A percentile compares a stretch with the other conserved stretches of the same genome.
These are phyloP conservation scores for Aspergillus sp. DNA, from an alignment of 2,329 filamentous ascomycete species.

Conservation along the genomic window DNA sequence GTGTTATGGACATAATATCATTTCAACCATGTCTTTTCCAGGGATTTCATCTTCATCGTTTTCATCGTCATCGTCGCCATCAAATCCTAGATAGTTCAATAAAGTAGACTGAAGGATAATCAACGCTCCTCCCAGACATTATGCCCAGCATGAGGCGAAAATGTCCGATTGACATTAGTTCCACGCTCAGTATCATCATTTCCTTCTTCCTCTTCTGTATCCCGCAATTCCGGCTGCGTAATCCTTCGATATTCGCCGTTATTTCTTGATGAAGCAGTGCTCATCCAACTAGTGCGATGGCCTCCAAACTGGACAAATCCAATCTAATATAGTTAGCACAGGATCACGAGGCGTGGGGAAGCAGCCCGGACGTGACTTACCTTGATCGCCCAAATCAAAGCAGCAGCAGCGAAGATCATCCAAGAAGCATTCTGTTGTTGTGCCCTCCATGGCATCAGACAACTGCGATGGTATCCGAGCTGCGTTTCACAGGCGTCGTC, in stretches of 20 bases:
- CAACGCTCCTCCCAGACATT: neutral
- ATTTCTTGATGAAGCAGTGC: neutral
- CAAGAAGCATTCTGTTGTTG: slow-evolving; percentile 21
- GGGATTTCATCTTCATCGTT: no score
- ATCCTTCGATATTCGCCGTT: slow-evolving; percentile 6
- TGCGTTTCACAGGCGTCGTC: slow-evolving; percentile 27
- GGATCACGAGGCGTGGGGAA: neutral
- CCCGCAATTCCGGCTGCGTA: slow-evolving; percentile 2
- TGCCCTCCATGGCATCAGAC: slow-evolving; percentile 22
- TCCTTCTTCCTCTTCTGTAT: slow-evolving; percentile 4
- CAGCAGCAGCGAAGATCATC: slow-evolving; percentile 22
- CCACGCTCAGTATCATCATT: neutral
- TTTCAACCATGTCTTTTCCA: no score
- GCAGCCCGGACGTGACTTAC: slow-evolving; percentile 4
- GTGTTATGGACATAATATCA: no score
- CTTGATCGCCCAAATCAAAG: slow-evolving; percentile 16
- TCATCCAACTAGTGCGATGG: slow-evolving; percentile 8
- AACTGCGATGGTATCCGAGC: slow-evolving; percentile 25
- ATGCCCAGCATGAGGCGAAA: neutral
- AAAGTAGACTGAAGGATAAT: neutral
- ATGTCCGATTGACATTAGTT: neutral
- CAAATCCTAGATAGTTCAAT: no score
- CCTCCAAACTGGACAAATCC: slow-evolving; percentile 1
- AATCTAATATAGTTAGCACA: slow-evolving; percentile 2
- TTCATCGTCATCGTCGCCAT: no score